Base-by-base conservation (phyloP, 768 basidiomycete species). In the Hypholoma sublateritium region DNA sequence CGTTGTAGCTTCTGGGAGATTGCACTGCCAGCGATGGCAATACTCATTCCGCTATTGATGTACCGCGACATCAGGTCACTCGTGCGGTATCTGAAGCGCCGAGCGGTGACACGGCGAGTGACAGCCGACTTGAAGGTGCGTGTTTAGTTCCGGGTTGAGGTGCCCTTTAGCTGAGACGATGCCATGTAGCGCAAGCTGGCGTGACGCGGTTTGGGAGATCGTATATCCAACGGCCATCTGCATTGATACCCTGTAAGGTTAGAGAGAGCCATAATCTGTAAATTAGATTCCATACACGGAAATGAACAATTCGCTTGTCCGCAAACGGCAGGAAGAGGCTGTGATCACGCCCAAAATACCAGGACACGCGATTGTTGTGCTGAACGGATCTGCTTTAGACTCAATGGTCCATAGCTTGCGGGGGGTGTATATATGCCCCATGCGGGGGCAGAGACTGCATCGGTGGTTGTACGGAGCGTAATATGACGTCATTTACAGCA, bases 1-100 rank as follows among this genome's bases (percentile, higher is more conserved):
- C 8, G 16, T 8, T 32, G 28, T 58, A 88, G 87, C 11, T 91
- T 89, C 75, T 89, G 89, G 89, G 70, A 79, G 60, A 81, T 89
- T 58, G 83, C 85, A 1, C 64, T 86, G 2, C 87, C 86, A 0
- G 68, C 85, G 21, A 83, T 88, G 82, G 65, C 67, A n/a, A 60
- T 83, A 50, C 73, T 89, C 44, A 68, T 85, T 7, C 79, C 84
- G 14, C 50, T 84, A 17, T 87, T 88, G 71, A 70, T 82, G 69
- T 77, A 74, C 65, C 66, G 74, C 13, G 87, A 90, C 58, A 70
- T 90, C 58, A 70, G 70, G 63, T 68, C 74, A 36, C 60, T 77
- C 50, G 59, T 65, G 7, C 80, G 80, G 59, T 82, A 83, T 60
- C 39, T 82, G n/a, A 67, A 74, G 63, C 85, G 84, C 64, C 69